Conservation (phyloP, 306 rosid species). For the Astragalus glycyphyllos region DNA sequence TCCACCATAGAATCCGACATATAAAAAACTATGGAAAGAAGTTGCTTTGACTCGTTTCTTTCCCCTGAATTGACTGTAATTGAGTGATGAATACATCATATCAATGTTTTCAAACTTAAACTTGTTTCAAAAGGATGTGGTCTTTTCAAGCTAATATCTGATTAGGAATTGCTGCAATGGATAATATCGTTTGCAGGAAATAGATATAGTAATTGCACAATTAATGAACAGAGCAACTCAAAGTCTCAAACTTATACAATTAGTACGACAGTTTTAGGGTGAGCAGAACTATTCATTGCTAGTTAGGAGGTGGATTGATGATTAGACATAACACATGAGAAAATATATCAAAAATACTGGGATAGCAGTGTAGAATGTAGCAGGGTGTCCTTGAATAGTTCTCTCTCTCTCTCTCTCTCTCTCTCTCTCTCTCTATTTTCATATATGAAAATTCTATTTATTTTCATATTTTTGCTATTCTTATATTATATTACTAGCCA, state of each 20-base stretch:
- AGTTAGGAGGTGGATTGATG: constrained; percentile 18
- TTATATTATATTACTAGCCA: too few relatives aligned
- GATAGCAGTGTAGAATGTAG: too few relatives aligned
- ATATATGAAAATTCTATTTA: too few relatives aligned
- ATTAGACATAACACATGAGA: constrained; percentile 21
- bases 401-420: too few relatives aligned
- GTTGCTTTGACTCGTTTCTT: constrained; percentile 26
- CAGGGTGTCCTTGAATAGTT: too few relatives aligned
- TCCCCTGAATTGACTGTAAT: constrained; percentile 19
- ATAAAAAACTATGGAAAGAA: constrained; percentile 25
- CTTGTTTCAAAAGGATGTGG: constrained; percentile 21
- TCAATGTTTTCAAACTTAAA: constrained; percentile 28
- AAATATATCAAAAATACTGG: constrained; percentile 17
- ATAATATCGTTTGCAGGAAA: constrained; percentile 17
- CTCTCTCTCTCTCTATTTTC: too few relatives aligned
- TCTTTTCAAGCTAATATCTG: constrained; percentile 15
- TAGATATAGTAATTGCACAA: constrained; percentile 24
- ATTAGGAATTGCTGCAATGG: constrained; percentile 22
- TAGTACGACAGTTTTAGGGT: constrained; percentile 22
- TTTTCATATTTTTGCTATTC: too few relatives aligned
- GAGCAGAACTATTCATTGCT: constrained; percentile 29
- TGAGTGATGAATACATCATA: constrained; percentile 26
- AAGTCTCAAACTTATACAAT: constrained; percentile 30
- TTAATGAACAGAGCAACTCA: constrained; percentile 21
- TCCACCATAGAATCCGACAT: background rate